phyloP scores from a whole-genome alignment of 352 stramenopile genomes.

The Phytophthora constricta region DNA sequence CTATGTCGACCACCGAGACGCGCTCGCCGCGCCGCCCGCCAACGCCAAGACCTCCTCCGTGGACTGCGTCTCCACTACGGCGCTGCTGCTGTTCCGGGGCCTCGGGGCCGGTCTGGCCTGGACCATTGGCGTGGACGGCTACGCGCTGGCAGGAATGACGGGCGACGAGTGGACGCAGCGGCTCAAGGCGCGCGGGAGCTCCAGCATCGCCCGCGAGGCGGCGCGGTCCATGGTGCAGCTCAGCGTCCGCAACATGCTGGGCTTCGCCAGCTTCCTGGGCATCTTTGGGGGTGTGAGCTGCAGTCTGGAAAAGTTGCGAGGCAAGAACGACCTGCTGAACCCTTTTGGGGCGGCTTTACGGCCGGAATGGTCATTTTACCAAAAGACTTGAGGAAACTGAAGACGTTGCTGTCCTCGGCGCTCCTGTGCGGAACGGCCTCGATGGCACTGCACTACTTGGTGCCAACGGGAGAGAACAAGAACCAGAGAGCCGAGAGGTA shows the following conservation, averaged over 20 bases:
- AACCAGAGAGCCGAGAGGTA: constrained; percentile 4
- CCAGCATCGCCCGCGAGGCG: constrained; percentile 43
- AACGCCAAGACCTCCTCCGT: constrained; percentile 45
- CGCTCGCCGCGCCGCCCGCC: constrained; percentile 13
- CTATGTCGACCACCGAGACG: constrained; percentile 17
- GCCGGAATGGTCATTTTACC: constrained; percentile 60
- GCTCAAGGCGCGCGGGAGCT: constrained; percentile 29
- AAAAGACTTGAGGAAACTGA: constrained; percentile 52
- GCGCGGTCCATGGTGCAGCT: constrained; percentile 34
- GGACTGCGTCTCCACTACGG: constrained; percentile 75
- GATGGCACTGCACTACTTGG: constrained; percentile 68
- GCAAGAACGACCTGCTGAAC: constrained; percentile 66
- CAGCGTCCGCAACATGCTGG: constrained; percentile 63
- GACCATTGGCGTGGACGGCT: constrained; percentile 79
- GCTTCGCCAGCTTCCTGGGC: constrained; percentile 77
- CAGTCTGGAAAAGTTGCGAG: constrained; percentile 64
- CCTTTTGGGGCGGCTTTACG: constrained; percentile 71
- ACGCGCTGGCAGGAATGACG: constrained; percentile 51
- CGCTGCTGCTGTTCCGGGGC: constrained; percentile 64
- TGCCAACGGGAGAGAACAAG: constrained; percentile 44
- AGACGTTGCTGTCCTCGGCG: constrained; percentile 47
- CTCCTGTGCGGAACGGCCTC: constrained; percentile 58
- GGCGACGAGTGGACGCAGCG: constrained; percentile 47
- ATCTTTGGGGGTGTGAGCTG: constrained; percentile 81
- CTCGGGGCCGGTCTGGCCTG: constrained; percentile 72